Evolutionary conservation across 805 yeast species (phyloP), one percentile per base, ranked within the genome.

Genomic region (Barnettozyma salicaria): DNA sequence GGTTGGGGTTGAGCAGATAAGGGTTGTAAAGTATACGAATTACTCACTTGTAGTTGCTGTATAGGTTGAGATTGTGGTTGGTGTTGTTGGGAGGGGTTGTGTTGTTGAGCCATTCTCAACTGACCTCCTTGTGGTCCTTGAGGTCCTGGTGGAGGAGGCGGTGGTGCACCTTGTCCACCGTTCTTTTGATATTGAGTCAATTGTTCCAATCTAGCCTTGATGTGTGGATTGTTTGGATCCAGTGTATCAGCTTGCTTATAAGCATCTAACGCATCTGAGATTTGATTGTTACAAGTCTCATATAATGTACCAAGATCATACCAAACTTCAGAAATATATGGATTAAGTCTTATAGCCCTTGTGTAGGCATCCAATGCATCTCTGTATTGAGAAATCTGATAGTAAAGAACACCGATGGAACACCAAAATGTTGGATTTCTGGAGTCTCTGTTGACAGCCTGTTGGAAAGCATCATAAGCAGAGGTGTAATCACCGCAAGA

Each of bases 371-470:
- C 97, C 46, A 92, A 68, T 2, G 98, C 98, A 59, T 92, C 98
- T 40, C 96, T 73, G 64, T 86, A 92, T 65, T 92, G 98, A 40
- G 92, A 78, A 42, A 92, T 90, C 63, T 92, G 97, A 62, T 90
- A 92, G 64, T 92, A 92, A 41, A 92, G 70, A 12, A 92, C 98
- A 59, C 98, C 98, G 53, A 84, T 83, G 23, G 89, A 80, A 51
- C 94, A 84, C 98, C 98, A 92, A 68, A 92, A 92, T 2, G 97
- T 92, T 40, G 98, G 97, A 60, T 92, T 92, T 59, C 97, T 75
- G 26, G 95, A 82, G 61, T 92, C 97, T 45, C 96, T 75, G 60
- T 92, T 92, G 41, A 92, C 98, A 10, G 97, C 97, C 59, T 89
- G 97, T 65, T 92, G 98, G 74, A 90, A 92, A 0, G 97, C 94